Evolutionary conservation across 164 flowering plant species (phyloP).

Genomic region (Berberis thunbergii): DNA sequence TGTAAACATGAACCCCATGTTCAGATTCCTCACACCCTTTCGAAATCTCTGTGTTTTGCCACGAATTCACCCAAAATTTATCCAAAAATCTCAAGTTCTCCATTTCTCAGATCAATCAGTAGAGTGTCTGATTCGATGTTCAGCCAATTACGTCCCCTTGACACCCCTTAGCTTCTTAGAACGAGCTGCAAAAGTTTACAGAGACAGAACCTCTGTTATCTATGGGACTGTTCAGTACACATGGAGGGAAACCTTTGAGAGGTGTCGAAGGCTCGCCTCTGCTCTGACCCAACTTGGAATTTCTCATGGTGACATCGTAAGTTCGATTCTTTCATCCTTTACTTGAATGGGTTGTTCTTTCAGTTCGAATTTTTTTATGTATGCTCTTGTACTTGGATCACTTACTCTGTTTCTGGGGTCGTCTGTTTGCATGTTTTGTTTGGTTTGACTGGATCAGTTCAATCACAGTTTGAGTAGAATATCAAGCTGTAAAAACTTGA

Average conservation of each 20-base stretch:
- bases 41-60: too few species aligned
- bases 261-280: slow-evolving; percentile 42
- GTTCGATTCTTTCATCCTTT: background rate
- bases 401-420: too few species aligned
- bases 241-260: slow-evolving; percentile 32
- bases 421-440: too few species aligned
- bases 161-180: slow-evolving; percentile 50
- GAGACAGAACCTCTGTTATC: slow-evolving; percentile 32
- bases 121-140: slow-evolving; percentile 37
- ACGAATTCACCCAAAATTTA: too few species aligned
- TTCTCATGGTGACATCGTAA: slow-evolving; percentile 38
- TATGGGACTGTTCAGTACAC: slow-evolving; percentile 29
- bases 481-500: too few species aligned
- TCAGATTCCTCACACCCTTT: too few species aligned
- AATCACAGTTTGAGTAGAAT: too few species aligned
- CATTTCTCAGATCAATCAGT: slow-evolving; percentile 13
- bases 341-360: too few species aligned
- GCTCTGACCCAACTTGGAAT: slow-evolving; percentile 38
- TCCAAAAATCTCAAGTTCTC: background rate
- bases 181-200: slow-evolving; percentile 36
- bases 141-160: slow-evolving; percentile 44
- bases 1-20: too few species aligned
- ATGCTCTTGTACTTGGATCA: too few species aligned
- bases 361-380: too few species aligned
- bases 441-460: too few species aligned